phyloP scores from a whole-genome alignment of 192 early-diverging fungal genomes.

The Chytriomyces sp. region DNA sequence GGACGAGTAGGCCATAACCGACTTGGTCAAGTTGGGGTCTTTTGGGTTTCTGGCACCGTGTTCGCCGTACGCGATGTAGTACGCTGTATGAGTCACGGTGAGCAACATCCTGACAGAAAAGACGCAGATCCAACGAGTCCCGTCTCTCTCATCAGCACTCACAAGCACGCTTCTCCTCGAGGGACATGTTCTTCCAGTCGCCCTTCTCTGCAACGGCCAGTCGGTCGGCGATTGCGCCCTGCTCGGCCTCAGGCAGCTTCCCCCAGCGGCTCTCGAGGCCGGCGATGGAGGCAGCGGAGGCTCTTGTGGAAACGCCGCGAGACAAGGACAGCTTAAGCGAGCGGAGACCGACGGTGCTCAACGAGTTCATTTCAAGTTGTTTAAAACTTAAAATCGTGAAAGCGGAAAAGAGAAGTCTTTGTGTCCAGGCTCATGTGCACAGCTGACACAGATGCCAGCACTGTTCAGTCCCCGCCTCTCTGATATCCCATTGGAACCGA shows the following conservation, averaged over 20 bases:
- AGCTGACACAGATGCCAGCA: too few species aligned
- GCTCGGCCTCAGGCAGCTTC: slow-evolving; percentile 78
- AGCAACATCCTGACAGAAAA: background rate
- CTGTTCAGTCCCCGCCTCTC: too few species aligned
- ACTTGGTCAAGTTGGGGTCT: slow-evolving; percentile 74
- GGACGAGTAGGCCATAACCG: slow-evolving; percentile 49
- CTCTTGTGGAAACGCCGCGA: background rate
- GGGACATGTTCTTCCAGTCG: slow-evolving; percentile 91
- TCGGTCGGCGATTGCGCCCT: slow-evolving; percentile 77
- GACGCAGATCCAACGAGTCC: background rate
- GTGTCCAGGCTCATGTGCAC: too few species aligned
- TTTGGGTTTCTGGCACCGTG: slow-evolving; percentile 84
- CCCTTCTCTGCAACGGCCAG: slow-evolving; percentile 88
- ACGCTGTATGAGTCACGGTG: slow-evolving; percentile 56
- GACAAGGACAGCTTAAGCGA: background rate
- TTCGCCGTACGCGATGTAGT: slow-evolving; percentile 93
- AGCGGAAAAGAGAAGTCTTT: too few species aligned
- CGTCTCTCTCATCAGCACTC: slow-evolving; percentile 15
- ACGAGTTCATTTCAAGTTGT: too few species aligned
- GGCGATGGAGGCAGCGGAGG: slow-evolving; percentile 32
- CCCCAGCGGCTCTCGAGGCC: slow-evolving; percentile 61
- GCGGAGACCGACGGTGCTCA: slow-evolving; percentile 8
- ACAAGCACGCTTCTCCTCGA: slow-evolving; percentile 97
- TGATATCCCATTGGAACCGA: too few species aligned
- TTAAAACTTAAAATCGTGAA: too few species aligned